Conservation (phyloP, 345 rosid species). For the Eucalyptus melliodora region DNA sequence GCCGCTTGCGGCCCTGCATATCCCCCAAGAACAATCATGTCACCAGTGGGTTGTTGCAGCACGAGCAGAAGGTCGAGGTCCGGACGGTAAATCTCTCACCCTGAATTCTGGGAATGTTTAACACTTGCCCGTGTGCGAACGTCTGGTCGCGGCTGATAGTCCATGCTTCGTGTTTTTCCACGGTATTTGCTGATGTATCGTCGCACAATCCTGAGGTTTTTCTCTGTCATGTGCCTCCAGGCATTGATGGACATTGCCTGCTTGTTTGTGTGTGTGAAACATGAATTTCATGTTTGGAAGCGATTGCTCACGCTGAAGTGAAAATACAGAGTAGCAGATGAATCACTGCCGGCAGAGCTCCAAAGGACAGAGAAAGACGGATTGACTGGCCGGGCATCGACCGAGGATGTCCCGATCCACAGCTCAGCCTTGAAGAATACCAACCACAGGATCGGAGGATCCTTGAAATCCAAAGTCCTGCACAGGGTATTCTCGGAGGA, state of each 20-base stretch:
- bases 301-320: not conserved
- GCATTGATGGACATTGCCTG: not conserved
- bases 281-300: not conserved
- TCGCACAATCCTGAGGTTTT: not conserved
- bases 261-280: not conserved
- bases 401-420: not conserved
- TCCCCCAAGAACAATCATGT: not conserved
- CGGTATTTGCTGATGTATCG: not conserved
- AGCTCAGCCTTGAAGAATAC: not conserved
- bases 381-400: not conserved
- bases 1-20: not conserved
- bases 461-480: not conserved
- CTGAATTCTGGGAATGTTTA: not conserved
- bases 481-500: constrained; percentile 2
- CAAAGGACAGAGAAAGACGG: not conserved
- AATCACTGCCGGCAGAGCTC: not conserved
- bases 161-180: not conserved
- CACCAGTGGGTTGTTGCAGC: not conserved
- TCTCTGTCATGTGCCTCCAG: not conserved
- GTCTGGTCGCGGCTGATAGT: too few species aligned
- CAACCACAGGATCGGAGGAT: not conserved
- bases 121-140: too few species aligned
- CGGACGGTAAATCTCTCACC: not conserved
- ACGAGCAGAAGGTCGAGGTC: not conserved
- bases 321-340: not conserved